These are phyloP conservation scores for Gentiana straminea DNA, from an alignment of 257 asterid species.

Conservation along the genomic window DNA sequence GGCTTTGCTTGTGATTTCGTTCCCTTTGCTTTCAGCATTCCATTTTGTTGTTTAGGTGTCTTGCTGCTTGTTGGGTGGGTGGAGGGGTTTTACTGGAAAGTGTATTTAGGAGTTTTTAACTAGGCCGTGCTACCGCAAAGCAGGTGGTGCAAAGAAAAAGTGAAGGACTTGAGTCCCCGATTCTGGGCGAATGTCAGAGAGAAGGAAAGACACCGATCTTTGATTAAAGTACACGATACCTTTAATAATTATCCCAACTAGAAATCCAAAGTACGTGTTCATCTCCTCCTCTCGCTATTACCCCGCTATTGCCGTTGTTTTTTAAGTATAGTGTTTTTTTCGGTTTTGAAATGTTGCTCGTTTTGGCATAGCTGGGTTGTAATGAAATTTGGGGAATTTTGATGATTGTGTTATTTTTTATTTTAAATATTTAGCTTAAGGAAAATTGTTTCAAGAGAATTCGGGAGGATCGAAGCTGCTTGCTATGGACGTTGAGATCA, in stretches of 20 bases:
- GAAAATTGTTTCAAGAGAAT: slow-evolving; percentile 82
- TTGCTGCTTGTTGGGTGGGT: too few species aligned
- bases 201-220: slow-evolving; percentile 21
- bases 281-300: not conserved
- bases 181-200: not conserved
- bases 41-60: too few species aligned
- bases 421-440: slow-evolving; percentile 43
- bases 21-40: too few species aligned
- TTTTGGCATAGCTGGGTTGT: not conserved
- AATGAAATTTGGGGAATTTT: not conserved
- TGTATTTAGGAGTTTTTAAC: too few species aligned
- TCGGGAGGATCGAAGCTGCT: slow-evolving; percentile 60
- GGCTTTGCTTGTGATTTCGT: too few species aligned
- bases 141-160: slow-evolving; percentile 9
- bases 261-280: slow-evolving; percentile 53
- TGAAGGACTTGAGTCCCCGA: not conserved
- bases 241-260: slow-evolving; percentile 55
- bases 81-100: too few species aligned
- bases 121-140: not conserved
- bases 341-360: not conserved
- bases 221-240: slow-evolving; percentile 33
- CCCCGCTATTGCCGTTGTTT: too few species aligned
- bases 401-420: slow-evolving; percentile 1
- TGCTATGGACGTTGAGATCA: slow-evolving; percentile 76
- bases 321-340: too few species aligned